Base-by-base conservation (phyloP, 441 rosid genomes). In the Jatropha multifida region DNA sequence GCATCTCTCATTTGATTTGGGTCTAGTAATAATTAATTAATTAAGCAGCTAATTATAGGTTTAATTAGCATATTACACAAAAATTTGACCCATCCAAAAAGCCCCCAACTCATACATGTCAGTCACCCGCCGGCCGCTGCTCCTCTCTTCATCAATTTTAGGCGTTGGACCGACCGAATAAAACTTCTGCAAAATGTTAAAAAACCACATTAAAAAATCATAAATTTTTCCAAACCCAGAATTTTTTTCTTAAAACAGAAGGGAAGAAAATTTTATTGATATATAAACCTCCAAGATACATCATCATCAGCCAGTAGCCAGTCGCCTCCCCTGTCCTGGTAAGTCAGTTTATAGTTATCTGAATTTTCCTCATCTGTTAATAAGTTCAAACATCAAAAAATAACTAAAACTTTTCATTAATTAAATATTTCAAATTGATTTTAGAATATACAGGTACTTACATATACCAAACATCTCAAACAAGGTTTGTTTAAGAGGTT, bases 301-400 rank as follows among this genome's bases (percentile, higher is more conserved):
- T 82, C 82, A 11, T 80, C 81, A 11, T 80, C 81, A 71, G 83
- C 89, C 62, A 80, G 56, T 49, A 87, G 59, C 91, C 85, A 88
- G 69, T 87, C 88, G 62, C 92, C 94, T 55, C 86, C 88, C 15
- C 59, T 79, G 41, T 86, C 90, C 65, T 80, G 91, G 69, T 80
- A 90, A 68, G 81, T 72, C 60, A 90, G 79, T 72, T 54, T 52
- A 78, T 78, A 90, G 69, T 41, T 20, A 27, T 59, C 65, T 17
- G 82, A 83, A 52, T 85, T 81, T 68, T 84, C 84, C 20, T 78
- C 65, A 59, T 75, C 90, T 90, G 82, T 79, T 44, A 2, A 72
- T 46, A 14, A 52, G 10, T 32, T 32, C 0, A 42, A 42, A 42
- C 6, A 1, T 5, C 48, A 44, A 6, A 44, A 11, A 0, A 44